Evolutionary conservation across 768 basidiomycete species (phyloP).

Genomic region (Boletus rubroflammeus): DNA sequence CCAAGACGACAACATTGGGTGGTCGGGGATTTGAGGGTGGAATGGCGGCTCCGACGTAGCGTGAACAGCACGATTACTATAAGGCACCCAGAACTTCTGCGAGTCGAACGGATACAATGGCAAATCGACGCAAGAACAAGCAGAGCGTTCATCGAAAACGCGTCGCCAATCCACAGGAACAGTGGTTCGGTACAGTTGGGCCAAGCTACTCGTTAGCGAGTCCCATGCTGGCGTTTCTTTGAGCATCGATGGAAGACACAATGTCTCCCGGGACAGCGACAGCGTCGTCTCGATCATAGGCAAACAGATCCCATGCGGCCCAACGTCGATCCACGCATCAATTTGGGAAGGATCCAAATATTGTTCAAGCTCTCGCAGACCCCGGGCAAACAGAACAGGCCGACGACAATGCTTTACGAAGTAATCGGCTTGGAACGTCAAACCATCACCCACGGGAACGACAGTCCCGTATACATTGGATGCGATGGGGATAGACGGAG

Average conservation of each 20-base stretch:
- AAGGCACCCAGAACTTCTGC: constrained; percentile 56
- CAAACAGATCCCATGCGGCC: constrained; percentile 56
- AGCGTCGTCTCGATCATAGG: constrained; percentile 48
- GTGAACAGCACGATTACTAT: constrained; percentile 26
- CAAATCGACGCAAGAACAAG: constrained; percentile 44
- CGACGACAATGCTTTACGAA: constrained; percentile 56
- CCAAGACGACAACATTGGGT: constrained; percentile 41
- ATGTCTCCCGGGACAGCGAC: constrained; percentile 27
- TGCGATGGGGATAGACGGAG: constrained; percentile 57
- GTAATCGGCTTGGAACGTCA: constrained; percentile 48
- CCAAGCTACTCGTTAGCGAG: constrained; percentile 44
- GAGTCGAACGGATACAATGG: constrained; percentile 63
- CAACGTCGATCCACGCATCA: constrained; percentile 62
- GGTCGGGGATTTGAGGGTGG: constrained; percentile 19
- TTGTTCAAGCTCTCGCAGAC: constrained; percentile 41
- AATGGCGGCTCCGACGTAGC: neutral
- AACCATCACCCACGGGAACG: constrained; percentile 48
- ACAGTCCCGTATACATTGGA: constrained; percentile 58
- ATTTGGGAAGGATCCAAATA: constrained; percentile 25
- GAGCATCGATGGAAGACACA: constrained; percentile 50
- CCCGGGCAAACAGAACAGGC: constrained; percentile 53
- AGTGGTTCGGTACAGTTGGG: constrained; percentile 44
- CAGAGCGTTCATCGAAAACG: constrained; percentile 45
- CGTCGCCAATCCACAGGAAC: constrained; percentile 50
- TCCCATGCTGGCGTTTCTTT: constrained; percentile 43